Conservation (phyloP, 1,284 basidiomycete species). For the Meripilus lineatus region DNA sequence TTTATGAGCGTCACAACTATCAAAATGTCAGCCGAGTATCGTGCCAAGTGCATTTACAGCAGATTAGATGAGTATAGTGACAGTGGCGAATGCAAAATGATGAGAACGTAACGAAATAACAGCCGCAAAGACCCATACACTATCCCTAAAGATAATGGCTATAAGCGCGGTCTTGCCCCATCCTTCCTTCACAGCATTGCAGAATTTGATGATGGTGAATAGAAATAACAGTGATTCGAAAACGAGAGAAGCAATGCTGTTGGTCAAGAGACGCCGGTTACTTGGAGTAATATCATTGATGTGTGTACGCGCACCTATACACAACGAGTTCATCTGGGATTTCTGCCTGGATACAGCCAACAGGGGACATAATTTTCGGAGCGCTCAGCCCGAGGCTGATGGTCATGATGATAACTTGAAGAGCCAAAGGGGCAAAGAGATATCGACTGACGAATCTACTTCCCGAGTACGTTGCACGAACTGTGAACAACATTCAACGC, state of each 20-base stretch:
- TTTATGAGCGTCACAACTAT: too few relatives aligned
- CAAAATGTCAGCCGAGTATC: too few relatives aligned
- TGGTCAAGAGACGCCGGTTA: neutral
- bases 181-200: constrained; percentile 23
- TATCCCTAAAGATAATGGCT: constrained; percentile 31
- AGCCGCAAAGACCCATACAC: constrained; percentile 25
- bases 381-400: constrained; percentile 23
- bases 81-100: too few relatives aligned
- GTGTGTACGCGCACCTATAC: constrained; percentile 23
- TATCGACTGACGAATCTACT: constrained; percentile 14
- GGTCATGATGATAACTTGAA: constrained; percentile 23
- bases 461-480: constrained; percentile 28
- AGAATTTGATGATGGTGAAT: constrained; percentile 29
- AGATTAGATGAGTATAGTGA: too few relatives aligned
- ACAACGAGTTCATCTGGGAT: constrained; percentile 23
- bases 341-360: constrained; percentile 18
- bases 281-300: neutral
- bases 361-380: constrained; percentile 22
- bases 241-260: constrained; percentile 29
- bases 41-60: too few relatives aligned
- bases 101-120: too few relatives aligned
- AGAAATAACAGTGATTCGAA: constrained; percentile 33
- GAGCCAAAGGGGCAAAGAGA: constrained; percentile 20
- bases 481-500: constrained; percentile 12
- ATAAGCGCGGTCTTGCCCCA: constrained; percentile 28